Evolutionary conservation across 352 stramenopile species (phyloP).

Genomic region (Phytophthora crassamura): DNA sequence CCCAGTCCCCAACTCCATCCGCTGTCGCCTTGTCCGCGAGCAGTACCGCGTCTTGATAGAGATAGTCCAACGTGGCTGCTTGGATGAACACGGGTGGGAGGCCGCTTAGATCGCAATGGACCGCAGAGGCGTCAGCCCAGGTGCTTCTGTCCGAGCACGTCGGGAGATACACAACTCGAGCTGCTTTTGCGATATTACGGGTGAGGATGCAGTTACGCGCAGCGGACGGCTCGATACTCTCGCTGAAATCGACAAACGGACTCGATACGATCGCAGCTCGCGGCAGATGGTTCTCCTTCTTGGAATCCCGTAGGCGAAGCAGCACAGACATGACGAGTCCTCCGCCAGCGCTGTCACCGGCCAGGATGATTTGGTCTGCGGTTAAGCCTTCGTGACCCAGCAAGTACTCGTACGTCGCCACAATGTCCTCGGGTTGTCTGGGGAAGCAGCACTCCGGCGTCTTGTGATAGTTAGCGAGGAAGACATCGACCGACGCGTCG

Average conservation of each 20-base stretch:
- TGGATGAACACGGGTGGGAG: slow-evolving; percentile 52
- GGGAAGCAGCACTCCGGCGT: slow-evolving; percentile 47
- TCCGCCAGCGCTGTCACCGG: slow-evolving; percentile 50
- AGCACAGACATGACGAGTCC: slow-evolving; percentile 47
- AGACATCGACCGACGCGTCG: slow-evolving; percentile 39
- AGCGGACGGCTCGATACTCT: slow-evolving; percentile 8
- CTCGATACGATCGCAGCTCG: slow-evolving; percentile 38
- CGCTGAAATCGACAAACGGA: slow-evolving; percentile 25
- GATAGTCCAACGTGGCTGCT: slow-evolving; percentile 35
- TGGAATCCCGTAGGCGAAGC: slow-evolving; percentile 39
- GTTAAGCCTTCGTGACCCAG: slow-evolving; percentile 31
- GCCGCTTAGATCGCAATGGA: slow-evolving; percentile 45
- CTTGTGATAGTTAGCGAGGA: slow-evolving; percentile 63
- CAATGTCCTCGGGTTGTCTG: slow-evolving; percentile 34
- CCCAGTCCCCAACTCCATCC: slow-evolving; percentile 41
- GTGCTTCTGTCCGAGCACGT: slow-evolving; percentile 20
- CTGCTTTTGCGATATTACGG: slow-evolving; percentile 21
- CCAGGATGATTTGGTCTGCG: slow-evolving; percentile 43
- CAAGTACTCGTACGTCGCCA: slow-evolving; percentile 44
- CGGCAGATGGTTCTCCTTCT: slow-evolving; percentile 21
- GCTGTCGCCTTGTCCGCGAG: slow-evolving; percentile 34
- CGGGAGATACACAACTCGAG: slow-evolving; percentile 26
- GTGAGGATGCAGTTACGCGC: slow-evolving; percentile 46
- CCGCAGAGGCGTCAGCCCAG: slow-evolving; percentile 42
- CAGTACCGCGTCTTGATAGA: slow-evolving; percentile 36